Conservation (phyloP, 202 grass and related monocot species). For the Schoenoplectus tabernaemontani region DNA sequence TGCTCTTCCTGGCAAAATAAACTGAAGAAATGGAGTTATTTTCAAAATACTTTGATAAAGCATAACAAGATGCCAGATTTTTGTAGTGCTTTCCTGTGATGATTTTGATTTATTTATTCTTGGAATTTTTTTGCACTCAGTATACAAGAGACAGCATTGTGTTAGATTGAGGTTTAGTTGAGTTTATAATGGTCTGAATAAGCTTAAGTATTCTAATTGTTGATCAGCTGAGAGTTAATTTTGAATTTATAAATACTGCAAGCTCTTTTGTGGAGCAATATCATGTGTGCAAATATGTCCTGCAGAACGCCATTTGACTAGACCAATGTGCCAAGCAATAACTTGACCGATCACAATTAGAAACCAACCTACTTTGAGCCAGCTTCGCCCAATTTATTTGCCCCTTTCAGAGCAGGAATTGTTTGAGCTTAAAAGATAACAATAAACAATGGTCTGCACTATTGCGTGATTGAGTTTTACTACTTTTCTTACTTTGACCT, state of each 20-base stretch:
- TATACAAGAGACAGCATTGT: not conserved
- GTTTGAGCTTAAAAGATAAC: not conserved
- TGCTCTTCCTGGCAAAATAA: not conserved
- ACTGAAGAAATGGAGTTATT: not conserved
- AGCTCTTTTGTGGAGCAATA: not conserved
- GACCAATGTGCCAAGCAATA: not conserved
- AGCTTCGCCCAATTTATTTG: not conserved
- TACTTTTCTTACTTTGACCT: not conserved
- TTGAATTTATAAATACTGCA: conserved; percentile 1
- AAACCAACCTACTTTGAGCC: not conserved
- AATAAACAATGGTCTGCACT: not conserved
- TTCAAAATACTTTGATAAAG: not conserved
- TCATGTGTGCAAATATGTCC: not conserved
- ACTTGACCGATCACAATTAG: not conserved
- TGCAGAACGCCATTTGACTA: not conserved
- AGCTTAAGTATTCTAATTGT: not conserved
- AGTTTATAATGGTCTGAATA: not conserved
- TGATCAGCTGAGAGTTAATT: not conserved
- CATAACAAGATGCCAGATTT: not conserved
- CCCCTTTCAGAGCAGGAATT: not conserved
- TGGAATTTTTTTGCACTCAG: not conserved
- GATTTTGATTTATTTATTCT: not conserved
- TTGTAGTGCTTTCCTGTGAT: not conserved
- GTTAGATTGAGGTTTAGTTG: not conserved
- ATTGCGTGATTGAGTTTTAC: not conserved